A percentile compares a stretch with the other conserved stretches of the same genome.
Evolutionary conservation across 768 basidiomycete species (phyloP).

Genomic region (Vishniacozyma victoriae): DNA sequence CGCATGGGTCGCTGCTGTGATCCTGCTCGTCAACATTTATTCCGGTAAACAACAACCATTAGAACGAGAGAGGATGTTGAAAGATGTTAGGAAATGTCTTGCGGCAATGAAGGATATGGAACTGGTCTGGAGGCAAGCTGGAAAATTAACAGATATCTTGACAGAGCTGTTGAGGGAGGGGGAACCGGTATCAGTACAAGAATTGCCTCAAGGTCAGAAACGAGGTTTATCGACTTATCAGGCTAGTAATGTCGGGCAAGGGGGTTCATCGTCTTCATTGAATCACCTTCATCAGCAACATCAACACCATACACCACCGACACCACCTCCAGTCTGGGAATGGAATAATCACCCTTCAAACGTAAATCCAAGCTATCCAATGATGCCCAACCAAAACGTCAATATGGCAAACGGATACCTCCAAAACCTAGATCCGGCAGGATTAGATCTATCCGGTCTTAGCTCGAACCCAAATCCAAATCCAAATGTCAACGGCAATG

Average conservation of each 20-base stretch:
- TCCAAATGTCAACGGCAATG: too few relatives aligned
- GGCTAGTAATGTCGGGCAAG: too few relatives aligned
- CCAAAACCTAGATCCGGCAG: neutral
- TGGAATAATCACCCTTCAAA: too few relatives aligned
- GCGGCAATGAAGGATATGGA: slow-evolving; percentile 53
- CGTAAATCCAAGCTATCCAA: too few relatives aligned
- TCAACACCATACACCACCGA: too few relatives aligned
- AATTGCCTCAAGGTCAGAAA: neutral
- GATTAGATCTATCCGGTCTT: slow-evolving; percentile 1
- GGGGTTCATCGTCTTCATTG: too few relatives aligned
- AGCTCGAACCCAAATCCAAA: too few relatives aligned
- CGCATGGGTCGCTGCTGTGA: slow-evolving; percentile 54
- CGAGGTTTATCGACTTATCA: neutral
- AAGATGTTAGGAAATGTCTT: slow-evolving; percentile 60
- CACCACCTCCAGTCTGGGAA: too few relatives aligned
- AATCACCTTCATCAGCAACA: too few relatives aligned
- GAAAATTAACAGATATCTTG: slow-evolving; percentile 37
- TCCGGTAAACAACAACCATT: slow-evolving; percentile 56
- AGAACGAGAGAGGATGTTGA: slow-evolving; percentile 55
- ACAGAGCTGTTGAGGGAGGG: slow-evolving; percentile 21
- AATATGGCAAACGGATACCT: too few relatives aligned
- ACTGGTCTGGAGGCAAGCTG: slow-evolving; percentile 41
- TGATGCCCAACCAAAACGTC: neutral
- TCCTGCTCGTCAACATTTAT: slow-evolving; percentile 59
- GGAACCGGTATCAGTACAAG: neutral